Percentiles rank a stretch among this genome's conserved stretches.
Evolutionary conservation across 192 early-diverging fungal species (phyloP).

Genomic region (Backusella australiensis): DNA sequence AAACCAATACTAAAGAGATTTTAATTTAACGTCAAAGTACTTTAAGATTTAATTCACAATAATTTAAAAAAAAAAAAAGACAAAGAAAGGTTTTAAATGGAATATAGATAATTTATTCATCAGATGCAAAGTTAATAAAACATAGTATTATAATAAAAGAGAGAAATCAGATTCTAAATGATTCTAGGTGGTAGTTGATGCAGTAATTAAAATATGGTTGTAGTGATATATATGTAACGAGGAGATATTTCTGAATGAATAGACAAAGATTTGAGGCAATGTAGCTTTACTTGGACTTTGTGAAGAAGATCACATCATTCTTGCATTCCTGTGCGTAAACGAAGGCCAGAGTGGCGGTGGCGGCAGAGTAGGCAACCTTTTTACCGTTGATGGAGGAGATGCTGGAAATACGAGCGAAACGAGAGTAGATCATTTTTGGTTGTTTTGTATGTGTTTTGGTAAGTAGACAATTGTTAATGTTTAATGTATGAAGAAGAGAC

Average conservation of each 20-base stretch:
- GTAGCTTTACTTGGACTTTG: conserved; percentile 16
- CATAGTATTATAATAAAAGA: background rate
- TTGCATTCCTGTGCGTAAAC: conserved; percentile 28
- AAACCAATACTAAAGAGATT: background rate
- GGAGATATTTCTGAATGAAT: background rate
- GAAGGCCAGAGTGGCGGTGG: conserved; percentile 8
- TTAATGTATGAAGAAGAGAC: background rate
- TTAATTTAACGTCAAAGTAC: background rate
- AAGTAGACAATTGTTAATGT: background rate
- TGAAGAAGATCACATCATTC: conserved; percentile 31
- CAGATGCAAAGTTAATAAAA: background rate
- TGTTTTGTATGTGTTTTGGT: background rate
- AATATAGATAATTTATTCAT: background rate
- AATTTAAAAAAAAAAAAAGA: background rate
- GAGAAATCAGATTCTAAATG: background rate
- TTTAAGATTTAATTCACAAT: background rate
- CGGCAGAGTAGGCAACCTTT: background rate
- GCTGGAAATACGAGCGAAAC: conserved; percentile 4
- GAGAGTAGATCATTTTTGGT: conserved; percentile 6
- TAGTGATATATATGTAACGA: background rate
- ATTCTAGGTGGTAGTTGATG: background rate
- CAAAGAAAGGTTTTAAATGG: background rate
- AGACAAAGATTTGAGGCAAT: background rate
- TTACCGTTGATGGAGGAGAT: conserved; percentile 3
- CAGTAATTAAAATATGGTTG: background rate